Percentiles rank a stretch among this genome's conserved stretches.
Evolutionary conservation across 352 stramenopile genomes (phyloP).

Genomic region (Peronospora farinosa): DNA sequence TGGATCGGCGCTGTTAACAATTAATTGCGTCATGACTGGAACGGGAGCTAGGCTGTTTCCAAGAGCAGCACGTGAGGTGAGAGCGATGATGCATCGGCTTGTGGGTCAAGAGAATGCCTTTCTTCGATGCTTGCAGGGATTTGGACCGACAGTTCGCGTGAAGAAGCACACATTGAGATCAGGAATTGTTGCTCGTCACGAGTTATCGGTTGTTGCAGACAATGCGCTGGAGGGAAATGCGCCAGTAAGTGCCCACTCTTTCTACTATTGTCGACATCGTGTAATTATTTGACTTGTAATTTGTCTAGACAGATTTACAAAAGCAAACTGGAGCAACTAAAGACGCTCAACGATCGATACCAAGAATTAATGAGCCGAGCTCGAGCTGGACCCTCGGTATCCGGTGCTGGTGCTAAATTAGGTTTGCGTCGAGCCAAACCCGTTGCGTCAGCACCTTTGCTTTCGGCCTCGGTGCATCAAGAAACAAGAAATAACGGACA

Average conservation of each 20-base stretch:
- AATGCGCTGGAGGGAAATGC: conserved; percentile 4
- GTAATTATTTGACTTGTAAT: neutral
- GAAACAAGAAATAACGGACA: conserved; percentile 8
- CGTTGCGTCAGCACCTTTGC: conserved; percentile 1
- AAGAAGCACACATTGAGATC: conserved; percentile 1
- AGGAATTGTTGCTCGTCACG: neutral
- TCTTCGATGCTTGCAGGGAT: conserved; percentile 50
- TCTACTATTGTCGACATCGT: neutral
- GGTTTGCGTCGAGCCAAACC: conserved; percentile 7
- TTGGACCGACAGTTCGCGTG: conserved; percentile 18
- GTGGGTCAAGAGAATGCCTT: conserved; percentile 55
- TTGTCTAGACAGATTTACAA: conserved; percentile 16
- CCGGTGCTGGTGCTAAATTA: conserved; percentile 6
- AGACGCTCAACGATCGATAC: conserved; percentile 21
- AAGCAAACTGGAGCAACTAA: conserved; percentile 19
- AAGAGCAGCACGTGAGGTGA: conserved; percentile 30
- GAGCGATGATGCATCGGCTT: conserved; percentile 43
- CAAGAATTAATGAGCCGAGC: conserved; percentile 19
- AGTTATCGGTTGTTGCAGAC: conserved; percentile 1
- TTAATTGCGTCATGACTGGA: conserved; percentile 30
- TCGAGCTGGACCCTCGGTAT: conserved; percentile 5
- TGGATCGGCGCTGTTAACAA: conserved; percentile 38
- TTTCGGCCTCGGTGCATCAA: conserved; percentile 1
- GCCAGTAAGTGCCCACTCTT: conserved; percentile 12
- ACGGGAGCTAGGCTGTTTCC: conserved; percentile 20